Percentiles rank a stretch among this genome's conserved stretches.
Evolutionary conservation across 164 flowering plant genomes (phyloP).

Genomic region (Macadamia integrifolia): DNA sequence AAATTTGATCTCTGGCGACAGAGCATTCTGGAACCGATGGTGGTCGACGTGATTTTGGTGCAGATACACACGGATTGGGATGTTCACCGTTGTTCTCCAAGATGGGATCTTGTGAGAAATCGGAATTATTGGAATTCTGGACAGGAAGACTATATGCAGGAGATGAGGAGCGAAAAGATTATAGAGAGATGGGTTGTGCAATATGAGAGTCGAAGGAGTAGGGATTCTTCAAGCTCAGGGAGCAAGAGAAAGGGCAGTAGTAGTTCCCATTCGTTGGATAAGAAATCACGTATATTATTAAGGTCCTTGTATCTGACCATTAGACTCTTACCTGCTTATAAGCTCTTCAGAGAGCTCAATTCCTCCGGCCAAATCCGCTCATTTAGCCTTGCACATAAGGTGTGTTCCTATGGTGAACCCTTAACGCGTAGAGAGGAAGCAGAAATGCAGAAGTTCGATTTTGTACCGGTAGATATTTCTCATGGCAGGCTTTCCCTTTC

Average conservation of each 20-base stretch:
- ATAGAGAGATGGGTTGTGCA: conserved; percentile 94
- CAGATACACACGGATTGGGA: conserved; percentile 39
- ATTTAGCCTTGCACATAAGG: conserved; percentile 54
- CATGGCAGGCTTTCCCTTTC: conserved; percentile 80
- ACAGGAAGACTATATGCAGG: conserved; percentile 39
- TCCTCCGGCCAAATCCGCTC: conserved; percentile 55
- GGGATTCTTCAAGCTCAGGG: conserved; percentile 27
- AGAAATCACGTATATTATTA: conserved; percentile 60
- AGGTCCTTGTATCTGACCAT: conserved; percentile 74
- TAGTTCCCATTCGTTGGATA: conserved; percentile 45
- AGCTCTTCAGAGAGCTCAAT: conserved; percentile 60
- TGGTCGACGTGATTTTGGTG: conserved; percentile 70
- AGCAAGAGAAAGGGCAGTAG: conserved; percentile 41
- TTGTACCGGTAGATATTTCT: conserved; percentile 74
- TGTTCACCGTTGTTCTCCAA: conserved; percentile 33
- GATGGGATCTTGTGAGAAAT: conserved; percentile 28
- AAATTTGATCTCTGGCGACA: conserved; percentile 76
- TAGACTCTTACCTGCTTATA: conserved; percentile 86
- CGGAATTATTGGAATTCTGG: conserved; percentile 37
- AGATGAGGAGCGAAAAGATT: conserved; percentile 48
- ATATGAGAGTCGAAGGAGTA: conserved; percentile 56
- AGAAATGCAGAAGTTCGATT: conserved; percentile 64
- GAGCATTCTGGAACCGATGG: conserved; percentile 65
- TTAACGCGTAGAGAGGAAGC: conserved; percentile 69
- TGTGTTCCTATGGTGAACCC: conserved; percentile 68